phyloP scores from a whole-genome alignment of 495 filamentous ascomycete genomes.

The Xylaria palmicola region DNA sequence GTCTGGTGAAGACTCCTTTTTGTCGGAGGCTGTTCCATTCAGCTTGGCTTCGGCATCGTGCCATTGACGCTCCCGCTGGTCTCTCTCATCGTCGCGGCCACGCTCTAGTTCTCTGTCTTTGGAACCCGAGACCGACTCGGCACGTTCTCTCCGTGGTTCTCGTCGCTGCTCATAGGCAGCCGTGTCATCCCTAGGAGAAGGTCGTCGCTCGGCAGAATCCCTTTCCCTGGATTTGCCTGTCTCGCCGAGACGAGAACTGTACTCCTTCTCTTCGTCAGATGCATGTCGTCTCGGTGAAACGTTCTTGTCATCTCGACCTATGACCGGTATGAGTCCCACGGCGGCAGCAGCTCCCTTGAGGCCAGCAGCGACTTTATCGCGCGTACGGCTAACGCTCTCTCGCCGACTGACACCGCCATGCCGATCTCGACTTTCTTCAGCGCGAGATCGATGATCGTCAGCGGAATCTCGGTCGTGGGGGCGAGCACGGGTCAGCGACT shows the following conservation, averaged over 20 bases:
- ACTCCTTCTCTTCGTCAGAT: slow-evolving; percentile 22
- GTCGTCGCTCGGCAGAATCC: slow-evolving; percentile 18
- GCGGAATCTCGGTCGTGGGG: slow-evolving; percentile 21
- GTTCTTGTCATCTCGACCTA: slow-evolving; percentile 33
- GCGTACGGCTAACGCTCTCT: slow-evolving; percentile 24
- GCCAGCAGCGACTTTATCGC: slow-evolving; percentile 39
- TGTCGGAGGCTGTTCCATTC: slow-evolving; percentile 24
- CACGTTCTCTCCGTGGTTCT: slow-evolving; percentile 29
- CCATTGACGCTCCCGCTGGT: slow-evolving; percentile 20
- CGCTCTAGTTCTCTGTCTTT: slow-evolving; percentile 34
- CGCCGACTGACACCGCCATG: slow-evolving; percentile 26
- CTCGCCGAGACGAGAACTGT: slow-evolving; percentile 17
- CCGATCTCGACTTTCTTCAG: slow-evolving; percentile 24
- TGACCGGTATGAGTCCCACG: slow-evolving; percentile 33
- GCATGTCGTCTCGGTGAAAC: slow-evolving; percentile 27
- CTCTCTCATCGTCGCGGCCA: slow-evolving; percentile 20
- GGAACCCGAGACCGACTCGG: slow-evolving; percentile 20
- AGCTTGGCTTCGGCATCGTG: slow-evolving; percentile 29
- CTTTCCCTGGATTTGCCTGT: slow-evolving; percentile 22
- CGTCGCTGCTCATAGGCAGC: slow-evolving; percentile 21
- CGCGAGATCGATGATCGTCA: slow-evolving; percentile 19
- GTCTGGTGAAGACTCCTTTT: slow-evolving; percentile 22
- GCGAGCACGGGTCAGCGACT: slow-evolving; percentile 25
- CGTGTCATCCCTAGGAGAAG: slow-evolving; percentile 25
- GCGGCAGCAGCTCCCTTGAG: slow-evolving; percentile 38